Conservation (phyloP, 352 stramenopile genomes). For the Phytophthora hybrid region DNA sequence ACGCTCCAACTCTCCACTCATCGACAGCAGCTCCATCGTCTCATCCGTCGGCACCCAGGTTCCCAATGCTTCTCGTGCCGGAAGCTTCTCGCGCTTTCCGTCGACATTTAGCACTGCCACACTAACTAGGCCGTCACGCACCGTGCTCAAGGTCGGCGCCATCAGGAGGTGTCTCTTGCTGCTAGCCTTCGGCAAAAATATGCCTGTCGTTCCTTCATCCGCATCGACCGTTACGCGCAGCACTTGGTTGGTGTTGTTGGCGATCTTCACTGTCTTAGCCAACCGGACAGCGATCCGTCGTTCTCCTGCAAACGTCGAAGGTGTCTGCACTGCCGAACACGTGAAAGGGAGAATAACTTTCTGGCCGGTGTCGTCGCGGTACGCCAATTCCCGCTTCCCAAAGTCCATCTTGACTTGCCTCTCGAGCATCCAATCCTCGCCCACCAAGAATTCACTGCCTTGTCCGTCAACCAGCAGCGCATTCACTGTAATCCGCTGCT, state of each 20-base stretch:
- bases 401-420: slow-evolving; percentile 22
- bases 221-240: slow-evolving; percentile 16
- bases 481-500: not conserved
- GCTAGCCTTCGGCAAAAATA: slow-evolving; percentile 13
- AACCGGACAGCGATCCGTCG: not conserved
- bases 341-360: slow-evolving; percentile 17
- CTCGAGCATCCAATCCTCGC: slow-evolving; percentile 16
- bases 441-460: slow-evolving; percentile 9
- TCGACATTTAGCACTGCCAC: slow-evolving; percentile 26
- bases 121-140: not conserved
- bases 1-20: too few species aligned
- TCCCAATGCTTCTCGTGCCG: too few species aligned
- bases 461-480: slow-evolving; percentile 12
- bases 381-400: slow-evolving; percentile 1
- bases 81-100: not conserved
- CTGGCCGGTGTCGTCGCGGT: not conserved
- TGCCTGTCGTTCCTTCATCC: slow-evolving; percentile 5
- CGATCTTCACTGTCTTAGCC: slow-evolving; percentile 12
- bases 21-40: too few species aligned
- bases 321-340: not conserved
- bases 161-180: slow-evolving; percentile 17
- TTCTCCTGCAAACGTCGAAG: not conserved
- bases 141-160: slow-evolving; percentile 10
- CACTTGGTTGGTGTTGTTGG: slow-evolving; percentile 4
- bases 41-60: too few species aligned